Evolutionary conservation across 2,329 filamentous ascomycete species (phyloP), one percentile per base, ranked within the genome.

Genomic region (Knufia fluminis): DNA sequence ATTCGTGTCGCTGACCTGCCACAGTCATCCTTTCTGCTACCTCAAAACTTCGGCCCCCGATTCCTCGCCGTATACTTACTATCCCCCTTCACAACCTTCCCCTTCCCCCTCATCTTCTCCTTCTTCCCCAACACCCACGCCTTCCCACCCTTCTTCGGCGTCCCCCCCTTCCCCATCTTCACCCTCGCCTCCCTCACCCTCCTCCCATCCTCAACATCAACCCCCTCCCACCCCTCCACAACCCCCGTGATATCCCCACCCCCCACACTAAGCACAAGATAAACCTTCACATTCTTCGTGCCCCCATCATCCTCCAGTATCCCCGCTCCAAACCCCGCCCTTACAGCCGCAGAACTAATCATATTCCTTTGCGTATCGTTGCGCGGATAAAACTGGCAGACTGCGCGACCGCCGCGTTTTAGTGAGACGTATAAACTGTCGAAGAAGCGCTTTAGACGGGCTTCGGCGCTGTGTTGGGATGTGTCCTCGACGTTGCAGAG

Each of bases 331-430:
- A 98, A 98, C 0, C 92, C 92, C 1, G 92, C 92, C 63, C 86
- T 89, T 53, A 97, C 85, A 0, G 92, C 92, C 0, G 92, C 92
- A 52, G 79, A 77, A 46, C 83, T 87, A 58, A 98, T 94, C 90
- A 98, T 95, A 62, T 78, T 81, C 62, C 90, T 80, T 71, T 98
- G 92, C 54, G 79, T 75, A 59, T 94, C 85, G 65, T 98, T 97
- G 71, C 95, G 95, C 2, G 92, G 92, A 66, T 98, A 98, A 67
- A 98, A 98, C 63, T 98, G 92, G 64, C 90, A 95, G 12, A 97
- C 91, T 0, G 92, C 92, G 32, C 88, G 78, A 1, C 88, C 92
- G 4, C 92, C 92, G 17, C 92, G 75, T 55, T 82, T 80, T 54
- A 98, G 70, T 52, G 82, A 82, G 0, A 88, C 85, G 68, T 97